A percentile compares a stretch with the other conserved stretches of the same genome.
These are phyloP conservation scores for Scutellaria galericulata DNA, from an alignment of 257 asterid genomes.

Conservation along the genomic window DNA sequence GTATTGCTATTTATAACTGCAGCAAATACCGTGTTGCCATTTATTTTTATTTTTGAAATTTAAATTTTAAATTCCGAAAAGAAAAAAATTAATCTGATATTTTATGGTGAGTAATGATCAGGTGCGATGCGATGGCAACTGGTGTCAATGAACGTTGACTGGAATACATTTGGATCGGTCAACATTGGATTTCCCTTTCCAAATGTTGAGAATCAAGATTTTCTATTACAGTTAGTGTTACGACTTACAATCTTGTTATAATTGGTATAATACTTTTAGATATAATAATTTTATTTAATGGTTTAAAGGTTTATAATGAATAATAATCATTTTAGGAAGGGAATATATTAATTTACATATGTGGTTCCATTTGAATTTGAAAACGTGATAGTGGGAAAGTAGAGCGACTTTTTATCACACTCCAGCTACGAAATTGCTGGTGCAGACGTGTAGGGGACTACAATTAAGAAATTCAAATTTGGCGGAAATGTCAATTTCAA, in stretches of 20 bases:
- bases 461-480: slow-evolving; percentile 33
- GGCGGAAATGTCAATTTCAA: neutral
- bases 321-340: no score
- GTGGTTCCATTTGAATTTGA: neutral
- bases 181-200: no score
- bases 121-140: slow-evolving; percentile 17
- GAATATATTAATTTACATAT: no score
- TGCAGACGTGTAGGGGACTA: neutral
- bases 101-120: slow-evolving; percentile 12
- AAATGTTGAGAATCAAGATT: no score
- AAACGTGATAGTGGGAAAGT: neutral
- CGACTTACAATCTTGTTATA: no score
- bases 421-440: slow-evolving; percentile 20
- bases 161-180: neutral
- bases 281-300: no score
- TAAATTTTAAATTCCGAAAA: neutral
- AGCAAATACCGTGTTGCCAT: slow-evolving; percentile 35
- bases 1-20: slow-evolving; percentile 32
- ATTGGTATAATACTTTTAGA: no score
- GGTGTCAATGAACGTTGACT: slow-evolving; percentile 25
- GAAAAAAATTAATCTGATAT: neutral
- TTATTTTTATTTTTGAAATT: slow-evolving; percentile 1
- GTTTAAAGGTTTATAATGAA: no score
- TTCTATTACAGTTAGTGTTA: no score
- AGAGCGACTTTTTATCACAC: slow-evolving; percentile 1